Conservation (phyloP, 106 monocot genomes). For the Alisma plantagoaquatica region DNA sequence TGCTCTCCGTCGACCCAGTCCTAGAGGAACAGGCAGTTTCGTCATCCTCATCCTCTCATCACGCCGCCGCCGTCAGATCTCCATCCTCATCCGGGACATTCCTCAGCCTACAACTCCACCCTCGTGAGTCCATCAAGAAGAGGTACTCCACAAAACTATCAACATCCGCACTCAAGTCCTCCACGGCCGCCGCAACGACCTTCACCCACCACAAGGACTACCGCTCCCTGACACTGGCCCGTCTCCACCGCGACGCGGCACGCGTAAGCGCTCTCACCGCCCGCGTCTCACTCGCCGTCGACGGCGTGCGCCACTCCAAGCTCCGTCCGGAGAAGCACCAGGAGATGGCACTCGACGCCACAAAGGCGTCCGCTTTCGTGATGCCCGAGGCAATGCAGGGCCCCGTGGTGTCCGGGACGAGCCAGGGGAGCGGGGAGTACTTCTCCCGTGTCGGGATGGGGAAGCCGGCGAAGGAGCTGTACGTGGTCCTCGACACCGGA, state of each 20-base stretch:
- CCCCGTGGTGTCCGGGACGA: constrained; percentile 58
- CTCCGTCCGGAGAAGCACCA: no score
- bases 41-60: no score
- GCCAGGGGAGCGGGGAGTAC: constrained; percentile 87
- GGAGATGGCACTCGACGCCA: no score
- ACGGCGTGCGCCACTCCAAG: constrained; percentile 18
- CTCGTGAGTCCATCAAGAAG: constrained; percentile 43
- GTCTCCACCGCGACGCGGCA: constrained; percentile 42
- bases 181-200: no score
- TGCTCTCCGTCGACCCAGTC: constrained; percentile 30
- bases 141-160: no score
- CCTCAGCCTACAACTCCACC: constrained; percentile 30
- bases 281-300: constrained; percentile 24
- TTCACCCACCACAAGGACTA: constrained; percentile 42
- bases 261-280: constrained; percentile 27
- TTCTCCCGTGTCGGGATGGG: constrained; percentile 65
- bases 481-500: constrained; percentile 81
- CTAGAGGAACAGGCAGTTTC: no score
- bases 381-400: constrained; percentile 39
- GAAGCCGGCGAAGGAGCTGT: constrained; percentile 33
- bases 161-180: no score
- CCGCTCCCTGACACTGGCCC: constrained; percentile 42
- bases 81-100: no score
- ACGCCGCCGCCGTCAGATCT: no score
- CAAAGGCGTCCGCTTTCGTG: no score